These are phyloP conservation scores for Diaporthe nobilis DNA, from an alignment of 2,329 filamentous ascomycete species.

Conservation along the genomic window DNA sequence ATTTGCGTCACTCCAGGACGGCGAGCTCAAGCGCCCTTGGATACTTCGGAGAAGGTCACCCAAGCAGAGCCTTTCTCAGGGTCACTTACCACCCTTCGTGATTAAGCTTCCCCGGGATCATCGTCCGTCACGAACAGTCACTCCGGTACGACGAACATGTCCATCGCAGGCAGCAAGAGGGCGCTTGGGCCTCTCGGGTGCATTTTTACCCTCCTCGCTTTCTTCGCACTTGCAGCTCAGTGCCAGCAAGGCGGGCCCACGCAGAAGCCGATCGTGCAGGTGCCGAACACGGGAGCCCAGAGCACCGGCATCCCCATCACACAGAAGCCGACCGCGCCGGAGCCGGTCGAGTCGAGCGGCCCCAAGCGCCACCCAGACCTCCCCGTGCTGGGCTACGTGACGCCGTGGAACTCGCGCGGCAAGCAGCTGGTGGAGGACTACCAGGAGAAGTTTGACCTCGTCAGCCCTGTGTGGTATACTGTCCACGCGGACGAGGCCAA, in stretches of 20 bases:
- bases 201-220: background rate
- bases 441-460: conserved; percentile 44
- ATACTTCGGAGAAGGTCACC: background rate
- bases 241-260: conserved; percentile 23
- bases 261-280: conserved; percentile 36
- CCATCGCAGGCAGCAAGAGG: background rate
- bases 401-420: conserved; percentile 45
- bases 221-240: conserved; percentile 10
- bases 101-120: conserved; percentile 6
- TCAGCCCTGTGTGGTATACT: conserved; percentile 46
- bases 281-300: conserved; percentile 8
- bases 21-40: background rate
- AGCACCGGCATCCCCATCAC: conserved; percentile 9
- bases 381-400: conserved; percentile 45
- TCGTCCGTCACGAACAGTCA: background rate
- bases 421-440: conserved; percentile 44
- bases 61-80: background rate
- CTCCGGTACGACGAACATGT: background rate
- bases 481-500: conserved; percentile 40
- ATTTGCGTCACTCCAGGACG: background rate
- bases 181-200: conserved; percentile 2
- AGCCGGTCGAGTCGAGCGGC: conserved; percentile 9
- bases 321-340: conserved; percentile 23
- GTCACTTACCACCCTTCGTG: background rate
- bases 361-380: conserved; percentile 33